phyloP scores from a whole-genome alignment of 169 alveolate genomes.

The Amoebophrya sp. region DNA sequence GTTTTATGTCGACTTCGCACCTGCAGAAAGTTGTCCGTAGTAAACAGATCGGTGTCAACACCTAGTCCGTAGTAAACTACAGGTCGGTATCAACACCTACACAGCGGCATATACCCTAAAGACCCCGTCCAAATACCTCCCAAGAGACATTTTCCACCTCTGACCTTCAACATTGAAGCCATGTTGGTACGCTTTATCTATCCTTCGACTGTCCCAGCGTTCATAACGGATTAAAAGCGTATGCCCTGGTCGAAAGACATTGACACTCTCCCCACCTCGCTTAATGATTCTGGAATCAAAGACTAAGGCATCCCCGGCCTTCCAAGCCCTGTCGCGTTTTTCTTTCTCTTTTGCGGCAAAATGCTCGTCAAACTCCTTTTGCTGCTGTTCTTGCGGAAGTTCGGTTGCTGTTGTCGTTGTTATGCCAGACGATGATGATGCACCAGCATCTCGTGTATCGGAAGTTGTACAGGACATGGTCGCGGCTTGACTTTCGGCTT shows the following conservation, averaged over 20 bases:
- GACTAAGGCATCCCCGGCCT: background rate
- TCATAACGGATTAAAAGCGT: background rate
- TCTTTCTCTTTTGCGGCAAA: background rate
- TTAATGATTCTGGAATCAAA: background rate
- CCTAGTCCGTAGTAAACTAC: no score
- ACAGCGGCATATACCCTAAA: background rate
- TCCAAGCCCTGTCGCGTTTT: background rate
- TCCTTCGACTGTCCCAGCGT: background rate
- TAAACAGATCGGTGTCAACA: no score
- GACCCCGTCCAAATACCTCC: background rate
- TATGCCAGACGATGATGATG: background rate
- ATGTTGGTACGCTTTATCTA: background rate
- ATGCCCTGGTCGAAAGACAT: background rate
- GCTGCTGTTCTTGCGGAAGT: background rate
- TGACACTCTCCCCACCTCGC: background rate
- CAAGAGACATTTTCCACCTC: background rate
- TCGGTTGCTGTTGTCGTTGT: background rate
- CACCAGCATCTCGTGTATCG: no score
- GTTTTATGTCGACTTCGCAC: no score
- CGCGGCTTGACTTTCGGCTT: background rate
- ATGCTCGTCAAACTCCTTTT: background rate
- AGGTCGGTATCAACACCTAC: no score
- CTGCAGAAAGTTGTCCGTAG: no score
- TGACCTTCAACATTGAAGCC: background rate
- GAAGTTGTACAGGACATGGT: no score